phyloP scores from a whole-genome alignment of 495 filamentous ascomycete genomes.

The Penicillium bovifimosum region DNA sequence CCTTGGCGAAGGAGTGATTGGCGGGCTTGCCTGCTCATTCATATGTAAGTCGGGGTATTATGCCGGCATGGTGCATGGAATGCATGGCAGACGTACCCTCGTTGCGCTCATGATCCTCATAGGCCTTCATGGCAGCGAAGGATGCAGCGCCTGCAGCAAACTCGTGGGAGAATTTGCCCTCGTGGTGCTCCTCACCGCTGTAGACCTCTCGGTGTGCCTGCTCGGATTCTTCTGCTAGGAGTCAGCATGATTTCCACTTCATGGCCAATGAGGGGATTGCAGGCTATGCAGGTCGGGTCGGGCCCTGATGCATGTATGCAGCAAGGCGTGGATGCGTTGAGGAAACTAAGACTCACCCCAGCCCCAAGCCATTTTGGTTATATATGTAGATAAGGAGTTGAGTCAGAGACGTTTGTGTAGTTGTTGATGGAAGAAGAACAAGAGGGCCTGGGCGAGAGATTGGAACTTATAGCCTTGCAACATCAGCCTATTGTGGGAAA shows the following conservation, averaged over 20 bases:
- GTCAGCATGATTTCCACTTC: conserved; percentile 5
- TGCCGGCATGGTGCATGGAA: not conserved
- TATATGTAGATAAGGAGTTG: conserved; percentile 6
- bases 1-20: conserved; percentile 72
- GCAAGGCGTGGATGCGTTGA: not conserved
- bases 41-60: not conserved
- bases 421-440: not conserved
- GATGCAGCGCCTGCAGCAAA: conserved; percentile 68
- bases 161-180: conserved; percentile 67
- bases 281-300: conserved; percentile 4
- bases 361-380: conserved; percentile 34
- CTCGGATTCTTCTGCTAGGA: conserved; percentile 39
- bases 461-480: conserved; percentile 19
- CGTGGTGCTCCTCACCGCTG: conserved; percentile 39
- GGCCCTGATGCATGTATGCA: conserved; percentile 2
- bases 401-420: conserved; percentile 2
- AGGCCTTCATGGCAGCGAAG: conserved; percentile 76
- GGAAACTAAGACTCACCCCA: conserved; percentile 25
- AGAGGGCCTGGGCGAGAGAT: not conserved
- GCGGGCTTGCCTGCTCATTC: conserved; percentile 56
- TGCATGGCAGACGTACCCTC: conserved; percentile 47
- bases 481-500: conserved; percentile 2
- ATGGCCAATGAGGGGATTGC: not conserved
- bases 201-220: conserved; percentile 59
- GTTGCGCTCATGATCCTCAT: conserved; percentile 67